These are phyloP conservation scores for Friedmanniomyces endolithicus DNA, from an alignment of 495 filamentous ascomycete genomes.

Conservation along the genomic window DNA sequence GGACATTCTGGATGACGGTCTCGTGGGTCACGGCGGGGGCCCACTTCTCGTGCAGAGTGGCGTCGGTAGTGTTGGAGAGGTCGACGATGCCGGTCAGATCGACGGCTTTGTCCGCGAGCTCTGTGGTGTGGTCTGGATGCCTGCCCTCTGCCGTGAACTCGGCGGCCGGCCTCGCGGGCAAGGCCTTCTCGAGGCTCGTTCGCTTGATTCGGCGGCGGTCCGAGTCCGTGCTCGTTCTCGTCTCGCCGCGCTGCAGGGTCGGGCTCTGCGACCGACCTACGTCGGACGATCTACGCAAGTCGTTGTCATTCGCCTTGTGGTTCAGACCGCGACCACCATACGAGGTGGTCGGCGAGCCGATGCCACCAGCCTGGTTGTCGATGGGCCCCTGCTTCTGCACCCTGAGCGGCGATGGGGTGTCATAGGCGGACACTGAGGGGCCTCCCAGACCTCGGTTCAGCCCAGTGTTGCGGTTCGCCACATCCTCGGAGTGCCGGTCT, in stretches of 20 bases:
- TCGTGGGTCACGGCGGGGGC: slow-evolving; percentile 43
- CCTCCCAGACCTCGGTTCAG: not conserved
- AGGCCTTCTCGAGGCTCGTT: slow-evolving; percentile 10
- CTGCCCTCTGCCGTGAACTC: not conserved
- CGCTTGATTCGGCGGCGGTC: not conserved
- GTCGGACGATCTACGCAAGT: slow-evolving; percentile 2
- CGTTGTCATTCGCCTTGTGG: slow-evolving; percentile 5
- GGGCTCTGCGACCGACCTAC: not conserved
- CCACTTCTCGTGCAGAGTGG: slow-evolving; percentile 15
- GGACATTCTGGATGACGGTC: slow-evolving; percentile 33
- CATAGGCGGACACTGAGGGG: not conserved
- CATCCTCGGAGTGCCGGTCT: not conserved
- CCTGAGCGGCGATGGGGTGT: not conserved
- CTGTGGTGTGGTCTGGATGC: not conserved
- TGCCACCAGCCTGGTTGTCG: not conserved
- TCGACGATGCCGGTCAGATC: slow-evolving; percentile 19
- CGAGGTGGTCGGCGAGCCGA: not conserved
- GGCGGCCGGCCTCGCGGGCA: slow-evolving; percentile 4
- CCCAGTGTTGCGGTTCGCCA: not conserved
- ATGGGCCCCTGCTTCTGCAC: not conserved
- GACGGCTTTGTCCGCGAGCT: slow-evolving; percentile 1
- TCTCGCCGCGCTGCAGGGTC: not conserved
- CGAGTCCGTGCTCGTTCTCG: not conserved
- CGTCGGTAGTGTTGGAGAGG: slow-evolving; percentile 21
- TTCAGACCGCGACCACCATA: not conserved